These are phyloP conservation scores for Trypanosoma scelopori DNA, from an alignment of 208 protist species.

Conservation along the genomic window DNA sequence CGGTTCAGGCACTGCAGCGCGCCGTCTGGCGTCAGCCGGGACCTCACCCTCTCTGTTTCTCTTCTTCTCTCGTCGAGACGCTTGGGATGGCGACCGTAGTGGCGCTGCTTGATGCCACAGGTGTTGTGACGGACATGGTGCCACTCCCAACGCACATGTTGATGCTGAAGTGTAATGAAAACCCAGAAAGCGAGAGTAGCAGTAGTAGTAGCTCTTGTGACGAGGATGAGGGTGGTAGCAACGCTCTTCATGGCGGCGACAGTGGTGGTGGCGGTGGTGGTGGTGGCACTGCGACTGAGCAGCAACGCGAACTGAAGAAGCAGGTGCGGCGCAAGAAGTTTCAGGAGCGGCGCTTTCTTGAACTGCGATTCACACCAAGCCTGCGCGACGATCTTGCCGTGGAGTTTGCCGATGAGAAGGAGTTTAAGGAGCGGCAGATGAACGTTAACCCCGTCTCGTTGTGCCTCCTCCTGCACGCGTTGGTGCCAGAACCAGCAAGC, in stretches of 20 bases:
- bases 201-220: slow-evolving; percentile 34
- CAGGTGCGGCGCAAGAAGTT: slow-evolving; percentile 80
- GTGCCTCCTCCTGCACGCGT: slow-evolving; percentile 69
- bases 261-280: background rate
- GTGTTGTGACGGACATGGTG: slow-evolving; percentile 91
- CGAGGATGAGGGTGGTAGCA: slow-evolving; percentile 17
- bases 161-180: slow-evolving; percentile 42
- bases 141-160: slow-evolving; percentile 69
- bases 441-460: slow-evolving; percentile 68
- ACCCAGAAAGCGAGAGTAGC: slow-evolving; percentile 45
- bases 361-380: slow-evolving; percentile 58
- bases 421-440: slow-evolving; percentile 33
- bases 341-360: slow-evolving; percentile 71
- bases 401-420: slow-evolving; percentile 66
- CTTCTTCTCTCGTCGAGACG: slow-evolving; percentile 76
- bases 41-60: slow-evolving; percentile 66
- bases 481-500: slow-evolving; percentile 47
- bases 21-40: slow-evolving; percentile 48
- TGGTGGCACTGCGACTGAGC: slow-evolving; percentile 26
- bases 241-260: slow-evolving; percentile 2
- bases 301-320: slow-evolving; percentile 57
- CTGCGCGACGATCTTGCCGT: slow-evolving; percentile 65
- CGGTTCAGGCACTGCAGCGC: slow-evolving; percentile 51
- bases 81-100: slow-evolving; percentile 86
- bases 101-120: slow-evolving; percentile 76